Percentiles rank a stretch among this genome's conserved stretches.
Conservation (phyloP, 2,329 filamentous ascomycete genomes). For the Colletotrichum navitas region DNA sequence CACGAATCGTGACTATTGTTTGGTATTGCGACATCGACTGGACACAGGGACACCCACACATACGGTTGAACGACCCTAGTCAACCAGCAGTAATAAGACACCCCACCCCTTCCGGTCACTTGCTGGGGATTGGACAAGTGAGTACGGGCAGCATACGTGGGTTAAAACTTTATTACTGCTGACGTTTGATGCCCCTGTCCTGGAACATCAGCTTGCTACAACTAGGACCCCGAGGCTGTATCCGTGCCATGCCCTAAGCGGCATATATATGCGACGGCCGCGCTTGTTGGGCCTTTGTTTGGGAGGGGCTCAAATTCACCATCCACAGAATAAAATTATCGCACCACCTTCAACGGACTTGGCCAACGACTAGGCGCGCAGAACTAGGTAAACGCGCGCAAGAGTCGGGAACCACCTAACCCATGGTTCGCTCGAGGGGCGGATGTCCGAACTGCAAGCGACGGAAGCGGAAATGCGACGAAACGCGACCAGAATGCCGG, state of each 20-base stretch:
- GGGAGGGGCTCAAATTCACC: background rate
- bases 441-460: conserved; percentile 43
- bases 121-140: background rate
- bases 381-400: background rate
- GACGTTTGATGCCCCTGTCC: conserved; percentile 12
- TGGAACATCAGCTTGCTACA: background rate
- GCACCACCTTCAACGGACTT: background rate
- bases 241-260: conserved; percentile 27
- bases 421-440: conserved; percentile 40
- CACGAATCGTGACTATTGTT: too few relatives aligned
- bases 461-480: conserved; percentile 43
- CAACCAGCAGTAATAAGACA: background rate
- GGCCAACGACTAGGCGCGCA: background rate
- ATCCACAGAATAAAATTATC: background rate
- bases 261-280: conserved; percentile 38
- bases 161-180: conserved; percentile 14
- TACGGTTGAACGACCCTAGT: background rate
- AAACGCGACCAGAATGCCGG: conserved; percentile 40
- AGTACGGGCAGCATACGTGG: too few relatives aligned
- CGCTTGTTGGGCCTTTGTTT: conserved; percentile 19
- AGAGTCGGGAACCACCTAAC: background rate
- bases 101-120: too few relatives aligned
- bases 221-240: background rate
- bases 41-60: background rate
- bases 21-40: too few relatives aligned